phyloP scores from a whole-genome alignment of 2,329 filamentous ascomycete species.

The Cytospora paraplurivora region DNA sequence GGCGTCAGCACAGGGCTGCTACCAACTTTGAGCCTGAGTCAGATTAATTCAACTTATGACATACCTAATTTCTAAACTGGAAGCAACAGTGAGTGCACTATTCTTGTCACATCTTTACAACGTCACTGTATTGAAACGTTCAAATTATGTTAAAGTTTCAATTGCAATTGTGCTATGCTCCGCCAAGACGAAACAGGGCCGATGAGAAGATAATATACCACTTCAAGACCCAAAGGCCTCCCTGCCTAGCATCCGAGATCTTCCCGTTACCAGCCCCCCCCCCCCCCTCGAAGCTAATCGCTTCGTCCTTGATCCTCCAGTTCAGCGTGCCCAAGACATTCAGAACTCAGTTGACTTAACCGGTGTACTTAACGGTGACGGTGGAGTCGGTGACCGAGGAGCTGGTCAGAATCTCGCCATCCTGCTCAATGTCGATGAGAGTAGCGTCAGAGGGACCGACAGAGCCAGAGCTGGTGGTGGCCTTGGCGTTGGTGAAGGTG shows the following conservation, averaged over 20 bases:
- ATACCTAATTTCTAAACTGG: too few relatives aligned
- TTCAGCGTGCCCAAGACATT: not conserved
- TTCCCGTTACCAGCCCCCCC: not conserved
- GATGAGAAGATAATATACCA: conserved; percentile 3
- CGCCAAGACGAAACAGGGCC: not conserved
- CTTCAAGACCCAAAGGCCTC: not conserved
- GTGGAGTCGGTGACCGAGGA: conserved; percentile 30
- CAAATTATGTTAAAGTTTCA: too few relatives aligned
- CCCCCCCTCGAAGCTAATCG: too few relatives aligned
- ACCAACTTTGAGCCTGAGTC: too few relatives aligned
- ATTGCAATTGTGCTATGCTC: not conserved
- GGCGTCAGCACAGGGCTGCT: too few relatives aligned
- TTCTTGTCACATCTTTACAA: not conserved
- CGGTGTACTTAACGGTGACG: conserved; percentile 47
- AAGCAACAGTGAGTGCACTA: too few relatives aligned
- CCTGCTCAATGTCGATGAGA: conserved; percentile 65
- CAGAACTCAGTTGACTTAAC: not conserved
- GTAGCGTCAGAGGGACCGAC: conserved; percentile 52
- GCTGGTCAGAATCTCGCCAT: conserved; percentile 59
- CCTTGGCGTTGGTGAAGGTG: conserved; percentile 45
- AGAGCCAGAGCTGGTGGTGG: conserved; percentile 36
- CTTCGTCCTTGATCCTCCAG: too few relatives aligned
- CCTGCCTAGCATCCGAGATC: not conserved
- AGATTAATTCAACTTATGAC: too few relatives aligned
- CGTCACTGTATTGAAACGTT: too few relatives aligned